phyloP scores from a whole-genome alignment of 768 basidiomycete species.

The Cytidiella melzeri region DNA sequence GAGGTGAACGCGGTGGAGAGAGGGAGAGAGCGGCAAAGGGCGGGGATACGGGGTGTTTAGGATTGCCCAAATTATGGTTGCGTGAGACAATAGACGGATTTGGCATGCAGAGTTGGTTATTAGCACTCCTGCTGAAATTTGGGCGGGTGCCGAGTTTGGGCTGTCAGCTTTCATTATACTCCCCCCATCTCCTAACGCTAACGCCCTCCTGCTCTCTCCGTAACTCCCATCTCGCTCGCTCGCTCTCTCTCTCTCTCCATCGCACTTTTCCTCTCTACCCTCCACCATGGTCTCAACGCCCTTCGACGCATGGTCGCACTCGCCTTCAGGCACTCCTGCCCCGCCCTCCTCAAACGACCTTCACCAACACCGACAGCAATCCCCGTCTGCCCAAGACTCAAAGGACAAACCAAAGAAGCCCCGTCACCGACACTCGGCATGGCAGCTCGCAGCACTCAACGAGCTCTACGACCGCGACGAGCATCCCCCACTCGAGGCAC shows the following conservation, averaged over 20 bases:
- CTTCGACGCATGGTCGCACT: conserved; percentile 9
- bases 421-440: conserved; percentile 67
- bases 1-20: conserved; percentile 1
- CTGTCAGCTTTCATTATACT: conserved; percentile 12
- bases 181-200: conserved; percentile 19
- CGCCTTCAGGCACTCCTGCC: conserved; percentile 24
- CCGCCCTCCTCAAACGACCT: conserved; percentile 9
- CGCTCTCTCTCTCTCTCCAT: too few relatives aligned
- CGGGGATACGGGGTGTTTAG: conserved; percentile 16
- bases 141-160: conserved; percentile 11
- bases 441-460: conserved; percentile 71
- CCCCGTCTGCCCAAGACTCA: conserved; percentile 20
- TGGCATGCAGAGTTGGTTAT: conserved; percentile 15
- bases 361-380: conserved; percentile 6
- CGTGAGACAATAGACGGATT: conserved; percentile 17
- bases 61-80: conserved; percentile 17
- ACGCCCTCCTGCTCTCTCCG: conserved; percentile 9
- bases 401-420: conserved; percentile 63
- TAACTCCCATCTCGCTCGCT: conserved; percentile 5
- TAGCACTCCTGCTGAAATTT: conserved; percentile 16
- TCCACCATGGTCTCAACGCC: conserved; percentile 11
- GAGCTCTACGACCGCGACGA: conserved; percentile 72
- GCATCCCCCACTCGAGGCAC: conserved; percentile 65
- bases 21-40: conserved; percentile 8
- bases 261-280: too few relatives aligned